Evolutionary conservation across 345 rosid genomes (phyloP), one percentile per base, ranked within the genome.

Genomic region (Syzygium oleosum): DNA sequence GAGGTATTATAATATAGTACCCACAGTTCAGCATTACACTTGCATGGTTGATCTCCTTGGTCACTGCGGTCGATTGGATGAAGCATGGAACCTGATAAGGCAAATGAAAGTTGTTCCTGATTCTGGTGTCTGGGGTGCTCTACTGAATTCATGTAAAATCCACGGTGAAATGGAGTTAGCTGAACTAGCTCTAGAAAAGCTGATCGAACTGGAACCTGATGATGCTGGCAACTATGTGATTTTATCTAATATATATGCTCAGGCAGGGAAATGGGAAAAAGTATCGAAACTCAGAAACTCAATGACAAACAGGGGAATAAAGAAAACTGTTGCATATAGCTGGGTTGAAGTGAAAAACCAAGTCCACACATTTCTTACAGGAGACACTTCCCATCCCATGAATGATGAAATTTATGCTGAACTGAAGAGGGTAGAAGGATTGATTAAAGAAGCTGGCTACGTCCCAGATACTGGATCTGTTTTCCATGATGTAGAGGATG

Each of bases 21-120:
- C 94, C 61, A 87, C 87, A 27, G 87, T 90, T 31, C 91, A 91
- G 65, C 93, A 91, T 79, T 92, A 91, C 80, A 89, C 92, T 7
- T 92, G 93, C 86, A 91, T 91, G 91, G 88, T 90, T 51, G 92
- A 92, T 89, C 89, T 92, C 53, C 92, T 92, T 25, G 92, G 91
- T 63, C 93, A 78, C 61, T 87, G 90, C 9, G 94, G 92, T 78
- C 88, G 23, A 85, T 85, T 92, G 53, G 73, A 46, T 53, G 94
- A 92, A 90, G 94, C 94, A 56, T 14, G 51, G 25, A 56, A 88
- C 84, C 90, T 92, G 15, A 89, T 92, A 53, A 77, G n/a, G 88
- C 85, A 86, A 52, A 92, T 92, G 93, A 77, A 80, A 31, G 89
- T 91, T 19, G 63, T 56, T 53, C 92, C 92, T 12, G 91, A 91